These are phyloP conservation scores for Pisolithus sp. DNA, from an alignment of 768 basidiomycete species.

Conservation along the genomic window DNA sequence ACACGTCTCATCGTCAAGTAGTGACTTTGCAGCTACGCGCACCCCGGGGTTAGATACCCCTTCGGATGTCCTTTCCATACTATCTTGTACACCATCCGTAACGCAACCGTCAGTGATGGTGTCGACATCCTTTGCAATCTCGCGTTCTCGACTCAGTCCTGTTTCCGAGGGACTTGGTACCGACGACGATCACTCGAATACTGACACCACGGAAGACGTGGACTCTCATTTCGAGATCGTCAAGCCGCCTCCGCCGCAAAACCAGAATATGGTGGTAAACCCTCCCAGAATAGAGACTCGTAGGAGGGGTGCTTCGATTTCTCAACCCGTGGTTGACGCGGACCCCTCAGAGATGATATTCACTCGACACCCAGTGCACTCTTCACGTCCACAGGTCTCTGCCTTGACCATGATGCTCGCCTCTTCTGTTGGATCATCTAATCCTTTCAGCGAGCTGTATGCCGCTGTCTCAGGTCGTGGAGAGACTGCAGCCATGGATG, in stretches of 20 bases:
- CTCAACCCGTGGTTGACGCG: slow-evolving; percentile 12
- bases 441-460: slow-evolving; percentile 87
- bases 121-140: slow-evolving; percentile 3
- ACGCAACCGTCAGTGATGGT: neutral
- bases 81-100: slow-evolving; percentile 44
- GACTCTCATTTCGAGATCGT: slow-evolving; percentile 53
- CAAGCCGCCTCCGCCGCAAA: slow-evolving; percentile 32
- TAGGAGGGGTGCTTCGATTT: slow-evolving; percentile 24
- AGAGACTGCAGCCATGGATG: slow-evolving; percentile 52
- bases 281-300: slow-evolving; percentile 22
- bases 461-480: slow-evolving; percentile 77
- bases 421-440: slow-evolving; percentile 52
- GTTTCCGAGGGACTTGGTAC: slow-evolving; percentile 47
- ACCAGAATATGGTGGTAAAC: slow-evolving; percentile 12
- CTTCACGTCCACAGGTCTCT: slow-evolving; percentile 45
- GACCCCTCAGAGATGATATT: slow-evolving; percentile 37
- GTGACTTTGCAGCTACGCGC: slow-evolving; percentile 64
- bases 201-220: slow-evolving; percentile 21
- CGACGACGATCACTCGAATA: slow-evolving; percentile 21
- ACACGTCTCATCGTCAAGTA: slow-evolving; percentile 20
- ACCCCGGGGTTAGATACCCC: slow-evolving; percentile 46
- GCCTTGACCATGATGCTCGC: slow-evolving; percentile 72
- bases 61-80: slow-evolving; percentile 56
- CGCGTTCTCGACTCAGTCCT: slow-evolving; percentile 52
- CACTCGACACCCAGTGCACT: slow-evolving; percentile 42